These are phyloP conservation scores for Vigna mungo DNA, from an alignment of 306 rosid genomes.

Conservation along the genomic window DNA sequence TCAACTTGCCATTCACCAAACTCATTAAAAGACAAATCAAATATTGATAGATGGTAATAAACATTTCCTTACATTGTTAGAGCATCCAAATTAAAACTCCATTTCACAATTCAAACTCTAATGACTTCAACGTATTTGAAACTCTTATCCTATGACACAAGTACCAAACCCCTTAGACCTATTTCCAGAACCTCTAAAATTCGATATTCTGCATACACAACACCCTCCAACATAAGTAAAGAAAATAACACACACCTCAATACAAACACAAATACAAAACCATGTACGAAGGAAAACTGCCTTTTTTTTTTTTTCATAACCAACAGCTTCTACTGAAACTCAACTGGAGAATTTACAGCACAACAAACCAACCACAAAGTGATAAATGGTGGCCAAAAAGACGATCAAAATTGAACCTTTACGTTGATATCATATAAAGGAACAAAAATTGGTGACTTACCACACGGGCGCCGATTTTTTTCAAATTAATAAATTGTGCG, in stretches of 20 bases:
- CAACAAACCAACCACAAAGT: background rate
- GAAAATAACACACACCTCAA: background rate
- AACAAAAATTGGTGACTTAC: conserved; percentile 1
- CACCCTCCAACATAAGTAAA: conserved; percentile 1
- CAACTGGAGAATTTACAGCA: background rate
- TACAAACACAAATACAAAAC: background rate
- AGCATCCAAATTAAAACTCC: background rate
- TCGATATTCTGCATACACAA: background rate
- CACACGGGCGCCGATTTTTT: background rate
- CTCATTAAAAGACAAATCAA: background rate
- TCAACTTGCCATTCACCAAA: background rate
- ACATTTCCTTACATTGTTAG: no score
- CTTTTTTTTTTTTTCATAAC: background rate
- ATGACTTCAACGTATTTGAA: background rate
- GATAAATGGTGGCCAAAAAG: background rate
- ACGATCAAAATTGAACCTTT: background rate
- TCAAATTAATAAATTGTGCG: background rate
- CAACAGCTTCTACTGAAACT: conserved; percentile 2
- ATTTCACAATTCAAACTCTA: background rate
- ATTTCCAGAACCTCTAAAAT: conserved; percentile 4
- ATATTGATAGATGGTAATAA: background rate
- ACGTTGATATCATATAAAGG: background rate
- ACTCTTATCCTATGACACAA: conserved; percentile 7
- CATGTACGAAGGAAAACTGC: background rate
- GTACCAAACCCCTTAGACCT: background rate